Evolutionary conservation across 1,139 yeast genomes (phyloP), one percentile per base, ranked within the genome.

Genomic region (Saccharomyces hybrid): DNA sequence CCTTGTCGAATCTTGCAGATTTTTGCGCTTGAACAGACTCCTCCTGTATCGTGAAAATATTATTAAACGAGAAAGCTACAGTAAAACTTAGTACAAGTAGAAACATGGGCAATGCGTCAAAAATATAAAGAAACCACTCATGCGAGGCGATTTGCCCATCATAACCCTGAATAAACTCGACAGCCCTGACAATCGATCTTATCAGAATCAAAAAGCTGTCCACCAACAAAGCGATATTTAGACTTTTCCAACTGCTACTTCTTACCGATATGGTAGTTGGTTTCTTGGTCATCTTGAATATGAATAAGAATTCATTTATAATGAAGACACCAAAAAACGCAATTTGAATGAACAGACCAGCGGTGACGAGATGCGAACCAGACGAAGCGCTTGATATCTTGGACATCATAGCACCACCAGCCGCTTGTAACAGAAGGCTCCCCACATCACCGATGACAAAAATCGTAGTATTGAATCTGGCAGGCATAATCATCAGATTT

Each of bases 391-490:
- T 51, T 9, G 53, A 48, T 7, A 53, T 59, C 16, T 48, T 31
- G 9, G 72, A 68, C 65, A 70, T 67, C 47, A 75, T 50, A 6
- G 79, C 80, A 48, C 78, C 80, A 14, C 81, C 81, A 16, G 70
- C 70, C 20, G 70, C 74, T 61, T 78, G 81, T 50, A 76, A 51
- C 11, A 75, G 54, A 55, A 78, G 71, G 47, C 78, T 72, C 16
- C 70, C 13, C 20, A 76, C 66, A 65, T 78, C 81, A 41, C 79
- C 79, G 25, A 62, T 32, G n/a, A 78, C 78, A 65, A 77, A 78
- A 25, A 74, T 59, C 26, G 67, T 64, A n/a, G 80, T 75, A 50
- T 72, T 63, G 55, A 63, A 69, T 50, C 64, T 66, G 3, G 70
- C 56, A 3, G 72, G 70, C 51, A 76, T 65, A 4, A 74, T 56